A percentile compares a stretch with the other conserved stretches of the same genome.
Evolutionary conservation across 345 rosid genomes (phyloP).

Genomic region (Turnera subulata): DNA sequence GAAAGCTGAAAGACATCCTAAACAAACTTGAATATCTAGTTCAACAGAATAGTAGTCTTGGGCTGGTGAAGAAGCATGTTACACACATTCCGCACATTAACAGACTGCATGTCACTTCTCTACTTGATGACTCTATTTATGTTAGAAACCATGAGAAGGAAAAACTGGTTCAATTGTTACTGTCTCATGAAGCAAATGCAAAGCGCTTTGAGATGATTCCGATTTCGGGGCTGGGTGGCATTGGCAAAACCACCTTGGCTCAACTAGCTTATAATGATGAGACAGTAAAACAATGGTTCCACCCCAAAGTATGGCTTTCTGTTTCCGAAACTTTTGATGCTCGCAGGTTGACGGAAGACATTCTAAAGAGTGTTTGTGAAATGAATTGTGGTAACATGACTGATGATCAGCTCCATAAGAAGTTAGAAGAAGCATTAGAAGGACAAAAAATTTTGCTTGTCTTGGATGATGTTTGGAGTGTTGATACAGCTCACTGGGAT

Average conservation of each 20-base stretch:
- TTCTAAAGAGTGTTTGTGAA: too few relatives aligned
- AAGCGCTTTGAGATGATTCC: constrained; percentile 15
- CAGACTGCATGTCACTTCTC: constrained; percentile 14
- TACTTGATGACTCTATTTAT: too few relatives aligned
- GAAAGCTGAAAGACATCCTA: too few relatives aligned
- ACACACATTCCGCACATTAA: neutral
- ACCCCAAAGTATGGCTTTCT: too few relatives aligned
- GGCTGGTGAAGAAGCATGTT: constrained; percentile 10
- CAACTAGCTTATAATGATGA: too few relatives aligned
- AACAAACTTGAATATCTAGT: too few relatives aligned
- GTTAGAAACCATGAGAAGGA: constrained; percentile 20
- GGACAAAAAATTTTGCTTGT: neutral
- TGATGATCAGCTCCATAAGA: neutral
- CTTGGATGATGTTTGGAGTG: neutral
- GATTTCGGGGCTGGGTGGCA: constrained; percentile 14
- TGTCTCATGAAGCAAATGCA: neutral
- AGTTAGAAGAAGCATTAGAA: neutral
- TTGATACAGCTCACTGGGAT: neutral
- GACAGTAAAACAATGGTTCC: too few relatives aligned
- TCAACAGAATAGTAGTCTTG: too few relatives aligned
- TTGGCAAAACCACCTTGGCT: too few relatives aligned
- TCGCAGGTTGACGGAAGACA: too few relatives aligned
- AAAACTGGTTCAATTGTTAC: neutral
- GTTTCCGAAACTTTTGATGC: too few relatives aligned
- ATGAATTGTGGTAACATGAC: too few relatives aligned